These are phyloP conservation scores for Mycena latifolia DNA, from an alignment of 768 basidiomycete species.

Conservation along the genomic window DNA sequence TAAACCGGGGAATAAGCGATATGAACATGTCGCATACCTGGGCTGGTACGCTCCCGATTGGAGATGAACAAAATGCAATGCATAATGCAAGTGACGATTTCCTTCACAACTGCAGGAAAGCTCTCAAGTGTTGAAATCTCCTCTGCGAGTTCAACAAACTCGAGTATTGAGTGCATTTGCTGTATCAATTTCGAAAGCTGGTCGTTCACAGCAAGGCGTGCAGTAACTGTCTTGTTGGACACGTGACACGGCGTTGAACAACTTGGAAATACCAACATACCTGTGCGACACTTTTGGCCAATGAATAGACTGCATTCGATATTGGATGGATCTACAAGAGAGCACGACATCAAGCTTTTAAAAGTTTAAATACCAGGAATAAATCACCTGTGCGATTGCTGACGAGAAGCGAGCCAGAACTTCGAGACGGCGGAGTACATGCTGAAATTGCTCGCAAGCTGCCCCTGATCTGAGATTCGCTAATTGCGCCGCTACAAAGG, in stretches of 20 bases:
- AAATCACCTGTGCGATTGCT: conserved; percentile 3
- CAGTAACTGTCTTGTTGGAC: neutral
- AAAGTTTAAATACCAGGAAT: too few species aligned
- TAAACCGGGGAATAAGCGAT: too few species aligned
- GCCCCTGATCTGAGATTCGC: neutral
- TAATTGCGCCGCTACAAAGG: neutral
- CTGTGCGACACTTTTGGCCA: neutral
- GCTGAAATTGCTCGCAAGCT: neutral
- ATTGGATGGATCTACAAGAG: conserved; percentile 13
- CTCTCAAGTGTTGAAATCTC: neutral
- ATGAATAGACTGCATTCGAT: neutral
- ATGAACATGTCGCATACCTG: neutral
- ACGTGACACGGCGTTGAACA: too few species aligned
- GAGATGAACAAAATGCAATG: conserved; percentile 2
- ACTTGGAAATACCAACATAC: neutral
- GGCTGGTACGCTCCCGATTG: neutral
- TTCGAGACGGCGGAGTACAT: conserved; percentile 5
- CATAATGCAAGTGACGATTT: neutral
- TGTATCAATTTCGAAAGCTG: neutral
- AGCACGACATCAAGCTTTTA: neutral
- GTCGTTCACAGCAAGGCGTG: neutral
- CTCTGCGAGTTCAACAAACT: conserved; percentile 7
- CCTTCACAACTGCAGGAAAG: neutral
- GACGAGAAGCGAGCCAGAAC: neutral
- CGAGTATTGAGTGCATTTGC: neutral